A percentile compares a stretch with the other conserved stretches of the same genome.
Evolutionary conservation across 73 alveolate genomes (phyloP).

Genomic region (Tetrahymena borealis): DNA sequence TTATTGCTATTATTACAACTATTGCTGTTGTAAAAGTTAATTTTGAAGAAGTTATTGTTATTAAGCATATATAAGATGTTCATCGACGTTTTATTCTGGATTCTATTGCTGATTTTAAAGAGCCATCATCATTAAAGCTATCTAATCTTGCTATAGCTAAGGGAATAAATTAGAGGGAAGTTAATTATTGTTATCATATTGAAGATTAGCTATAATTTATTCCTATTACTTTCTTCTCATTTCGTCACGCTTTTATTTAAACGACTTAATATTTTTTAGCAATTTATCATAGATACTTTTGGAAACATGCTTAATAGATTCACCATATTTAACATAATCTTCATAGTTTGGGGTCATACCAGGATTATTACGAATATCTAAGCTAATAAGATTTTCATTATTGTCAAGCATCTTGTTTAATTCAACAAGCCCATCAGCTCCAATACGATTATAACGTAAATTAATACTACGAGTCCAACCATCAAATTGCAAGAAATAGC

Average conservation of each 20-base stretch:
- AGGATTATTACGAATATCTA: constrained; percentile 40
- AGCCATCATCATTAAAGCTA: neutral
- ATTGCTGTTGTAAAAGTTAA: neutral
- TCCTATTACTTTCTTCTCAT: neutral
- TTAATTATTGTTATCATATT: neutral
- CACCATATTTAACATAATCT: neutral
- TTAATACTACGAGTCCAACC: constrained; percentile 35
- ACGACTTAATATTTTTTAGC: neutral
- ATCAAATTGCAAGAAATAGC: constrained; percentile 29
- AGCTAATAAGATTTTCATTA: constrained; percentile 27
- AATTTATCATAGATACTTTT: constrained; percentile 23
- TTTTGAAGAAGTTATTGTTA: no score
- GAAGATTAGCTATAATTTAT: neutral
- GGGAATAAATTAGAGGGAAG: neutral
- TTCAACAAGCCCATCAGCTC: constrained; percentile 28
- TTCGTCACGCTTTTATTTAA: neutral
- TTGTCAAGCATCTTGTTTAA: constrained; percentile 20
- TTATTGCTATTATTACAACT: neutral
- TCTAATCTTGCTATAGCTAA: neutral
- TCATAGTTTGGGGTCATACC: constrained; percentile 4
- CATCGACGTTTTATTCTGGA: neutral
- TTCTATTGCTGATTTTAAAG: neutral
- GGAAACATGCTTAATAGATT: constrained; percentile 18
- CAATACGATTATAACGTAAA: constrained; percentile 24
- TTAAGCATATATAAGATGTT: no score